Conservation (phyloP, 2,329 filamentous ascomycete genomes). For the Phialophora verrucosa region DNA sequence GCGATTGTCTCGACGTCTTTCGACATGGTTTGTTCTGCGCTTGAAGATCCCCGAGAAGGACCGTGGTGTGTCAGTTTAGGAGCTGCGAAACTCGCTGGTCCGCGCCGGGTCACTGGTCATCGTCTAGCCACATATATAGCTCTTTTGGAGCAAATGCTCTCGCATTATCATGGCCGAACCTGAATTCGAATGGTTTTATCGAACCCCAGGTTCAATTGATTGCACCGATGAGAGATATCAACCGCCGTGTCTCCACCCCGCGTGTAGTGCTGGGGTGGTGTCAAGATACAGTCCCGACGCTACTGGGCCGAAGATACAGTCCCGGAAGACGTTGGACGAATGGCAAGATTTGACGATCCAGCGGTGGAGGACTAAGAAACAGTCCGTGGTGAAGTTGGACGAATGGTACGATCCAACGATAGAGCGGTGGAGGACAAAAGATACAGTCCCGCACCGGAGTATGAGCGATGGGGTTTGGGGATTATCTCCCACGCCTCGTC, state of each 20-base stretch:
- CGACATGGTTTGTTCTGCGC: constrained; percentile 1
- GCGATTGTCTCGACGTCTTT: constrained; percentile 16
- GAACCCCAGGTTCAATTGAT: background rate
- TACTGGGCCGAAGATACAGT: too few species aligned
- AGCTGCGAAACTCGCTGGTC: background rate
- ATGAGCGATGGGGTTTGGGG: constrained; percentile 1
- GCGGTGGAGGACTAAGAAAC: too few species aligned
- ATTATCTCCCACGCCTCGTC: background rate
- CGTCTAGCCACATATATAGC: background rate
- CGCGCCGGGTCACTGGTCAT: background rate
- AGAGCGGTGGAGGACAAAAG: background rate
- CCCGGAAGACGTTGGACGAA: too few species aligned
- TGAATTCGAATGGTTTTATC: background rate
- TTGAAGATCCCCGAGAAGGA: background rate
- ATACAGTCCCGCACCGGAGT: constrained; percentile 13
- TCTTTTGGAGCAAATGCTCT: background rate
- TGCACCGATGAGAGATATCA: background rate
- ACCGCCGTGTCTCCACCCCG: background rate
- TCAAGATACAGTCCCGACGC: constrained; percentile 15
- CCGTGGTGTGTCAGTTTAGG: too few species aligned
- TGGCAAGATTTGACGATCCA: too few species aligned
- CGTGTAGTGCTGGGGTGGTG: background rate
- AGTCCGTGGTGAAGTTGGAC: background rate
- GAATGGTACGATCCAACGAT: background rate
- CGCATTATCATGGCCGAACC: background rate